Evolutionary conservation across 2,329 filamentous ascomycete species (phyloP).

Genomic region (Neopestalotiopsis clavispora): DNA sequence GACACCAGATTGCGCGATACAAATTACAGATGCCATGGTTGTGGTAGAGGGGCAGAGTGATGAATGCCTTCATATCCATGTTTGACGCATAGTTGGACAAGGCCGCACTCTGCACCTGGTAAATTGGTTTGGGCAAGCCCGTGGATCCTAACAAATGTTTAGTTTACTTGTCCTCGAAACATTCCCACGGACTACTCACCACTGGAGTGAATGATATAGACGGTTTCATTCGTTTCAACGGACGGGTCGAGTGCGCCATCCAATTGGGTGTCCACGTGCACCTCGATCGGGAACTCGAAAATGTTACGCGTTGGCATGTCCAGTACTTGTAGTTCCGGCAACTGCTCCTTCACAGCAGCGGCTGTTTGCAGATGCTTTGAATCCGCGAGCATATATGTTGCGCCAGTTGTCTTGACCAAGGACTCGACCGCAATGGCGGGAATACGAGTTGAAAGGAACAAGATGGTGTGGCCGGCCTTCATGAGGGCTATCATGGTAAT

Average conservation of each 20-base stretch:
- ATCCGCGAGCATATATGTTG: slow-evolving; percentile 32
- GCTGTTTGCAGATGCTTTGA: slow-evolving; percentile 29
- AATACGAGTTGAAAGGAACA: slow-evolving; percentile 42
- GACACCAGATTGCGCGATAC: slow-evolving; percentile 55
- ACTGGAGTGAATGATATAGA: slow-evolving; percentile 34
- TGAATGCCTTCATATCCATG: slow-evolving; percentile 50
- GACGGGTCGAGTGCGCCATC: slow-evolving; percentile 38
- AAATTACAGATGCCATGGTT: slow-evolving; percentile 62
- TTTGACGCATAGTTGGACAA: slow-evolving; percentile 50
- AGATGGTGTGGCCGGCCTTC: slow-evolving; percentile 56
- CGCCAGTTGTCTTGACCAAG: slow-evolving; percentile 31
- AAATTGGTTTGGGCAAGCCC: slow-evolving; percentile 67
- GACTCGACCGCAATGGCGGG: slow-evolving; percentile 37
- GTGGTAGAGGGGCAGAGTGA: slow-evolving; percentile 64
- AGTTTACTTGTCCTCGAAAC: slow-evolving; percentile 21
- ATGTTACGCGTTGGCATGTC: slow-evolving; percentile 31
- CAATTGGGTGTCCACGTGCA: slow-evolving; percentile 34
- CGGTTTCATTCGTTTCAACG: slow-evolving; percentile 28
- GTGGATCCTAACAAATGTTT: slow-evolving; percentile 53
- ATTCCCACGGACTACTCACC: slow-evolving; percentile 24
- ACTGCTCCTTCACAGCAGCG: slow-evolving; percentile 20
- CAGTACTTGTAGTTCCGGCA: slow-evolving; percentile 26
- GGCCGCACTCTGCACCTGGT: slow-evolving; percentile 56
- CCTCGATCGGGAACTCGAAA: slow-evolving; percentile 38
- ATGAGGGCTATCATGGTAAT: slow-evolving; percentile 58